phyloP scores from a whole-genome alignment of 257 asterid genomes.

The Catharanthus roseus region DNA sequence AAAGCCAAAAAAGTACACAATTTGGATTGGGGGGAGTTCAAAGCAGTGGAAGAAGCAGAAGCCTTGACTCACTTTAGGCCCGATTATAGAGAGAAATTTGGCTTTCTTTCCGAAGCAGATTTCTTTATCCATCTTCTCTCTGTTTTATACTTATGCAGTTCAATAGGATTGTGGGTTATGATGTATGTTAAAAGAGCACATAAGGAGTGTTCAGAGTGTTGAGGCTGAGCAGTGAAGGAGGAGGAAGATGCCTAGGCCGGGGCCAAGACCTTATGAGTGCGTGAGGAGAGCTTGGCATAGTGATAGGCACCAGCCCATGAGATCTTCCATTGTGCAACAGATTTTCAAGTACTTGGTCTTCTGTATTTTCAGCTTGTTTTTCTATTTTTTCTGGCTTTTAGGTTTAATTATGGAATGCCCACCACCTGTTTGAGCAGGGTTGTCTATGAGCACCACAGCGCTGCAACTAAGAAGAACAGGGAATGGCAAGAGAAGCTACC shows the following conservation, averaged over 20 bases:
- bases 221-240: constrained; percentile 11
- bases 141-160: constrained; percentile 1
- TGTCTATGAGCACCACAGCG: constrained; percentile 39
- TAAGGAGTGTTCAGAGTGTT: not conserved
- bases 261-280: constrained; percentile 84
- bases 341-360: constrained; percentile 59
- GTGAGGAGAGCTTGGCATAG: constrained; percentile 92
- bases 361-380: not conserved
- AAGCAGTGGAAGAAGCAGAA: constrained; percentile 9
- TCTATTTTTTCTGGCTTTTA: not conserved
- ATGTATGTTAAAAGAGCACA: not conserved
- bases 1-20: constrained; percentile 15
- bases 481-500: constrained; percentile 96
- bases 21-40: constrained; percentile 14
- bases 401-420: constrained; percentile 16
- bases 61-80: constrained; percentile 14
- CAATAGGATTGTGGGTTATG: constrained; percentile 6
- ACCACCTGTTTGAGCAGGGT: constrained; percentile 44
- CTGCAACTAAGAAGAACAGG: constrained; percentile 39
- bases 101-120: constrained; percentile 17
- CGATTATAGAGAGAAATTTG: constrained; percentile 7
- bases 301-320: constrained; percentile 69
- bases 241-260: constrained; percentile 67
- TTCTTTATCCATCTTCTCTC: not conserved
- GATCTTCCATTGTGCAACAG: constrained; percentile 70